Evolutionary conservation across 352 stramenopile genomes (phyloP).

Genomic region (Phytopythium kandeliae): DNA sequence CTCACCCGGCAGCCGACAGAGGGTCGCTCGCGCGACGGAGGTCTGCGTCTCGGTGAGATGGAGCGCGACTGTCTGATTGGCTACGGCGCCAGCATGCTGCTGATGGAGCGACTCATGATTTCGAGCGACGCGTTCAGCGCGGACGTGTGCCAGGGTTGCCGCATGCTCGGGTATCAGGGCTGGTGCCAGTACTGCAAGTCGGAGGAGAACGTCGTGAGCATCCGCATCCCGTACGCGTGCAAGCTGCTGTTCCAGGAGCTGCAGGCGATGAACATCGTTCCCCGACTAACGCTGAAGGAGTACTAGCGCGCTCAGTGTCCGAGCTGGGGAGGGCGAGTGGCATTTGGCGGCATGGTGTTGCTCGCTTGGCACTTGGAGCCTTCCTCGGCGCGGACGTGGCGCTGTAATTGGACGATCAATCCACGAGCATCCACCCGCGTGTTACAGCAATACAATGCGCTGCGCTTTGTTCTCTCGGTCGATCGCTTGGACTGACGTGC

Average conservation of each 20-base stretch:
- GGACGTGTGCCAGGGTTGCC: constrained; percentile 97
- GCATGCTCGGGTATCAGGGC: constrained; percentile 95
- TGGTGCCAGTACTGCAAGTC: constrained; percentile 99
- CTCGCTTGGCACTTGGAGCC: too few relatives aligned
- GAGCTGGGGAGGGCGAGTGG: not conserved
- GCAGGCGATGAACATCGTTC: constrained; percentile 99
- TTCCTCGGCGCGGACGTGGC: too few relatives aligned
- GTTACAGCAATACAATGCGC: too few relatives aligned
- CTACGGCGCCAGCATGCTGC: constrained; percentile 98
- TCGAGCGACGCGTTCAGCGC: constrained; percentile 98
- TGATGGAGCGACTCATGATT: constrained; percentile 99
- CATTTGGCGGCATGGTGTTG: not conserved
- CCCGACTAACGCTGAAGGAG: constrained; percentile 95
- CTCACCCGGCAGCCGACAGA: constrained; percentile 99
- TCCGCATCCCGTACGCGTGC: constrained; percentile 98
- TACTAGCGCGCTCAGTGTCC: constrained; percentile 27
- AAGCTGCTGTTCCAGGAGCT: constrained; percentile 99
- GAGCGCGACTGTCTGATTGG: constrained; percentile 99
- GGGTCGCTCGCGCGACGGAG: constrained; percentile 96
- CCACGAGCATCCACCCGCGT: too few relatives aligned
- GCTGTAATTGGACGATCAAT: too few relatives aligned
- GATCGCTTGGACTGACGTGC: too few relatives aligned
- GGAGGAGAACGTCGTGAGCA: constrained; percentile 96
- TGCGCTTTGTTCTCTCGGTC: too few relatives aligned
- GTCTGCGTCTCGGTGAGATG: constrained; percentile 99